Evolutionary conservation across 441 rosid species (phyloP), one percentile per base, ranked within the genome.

Genomic region (Pelargonium myrrhifolium): DNA sequence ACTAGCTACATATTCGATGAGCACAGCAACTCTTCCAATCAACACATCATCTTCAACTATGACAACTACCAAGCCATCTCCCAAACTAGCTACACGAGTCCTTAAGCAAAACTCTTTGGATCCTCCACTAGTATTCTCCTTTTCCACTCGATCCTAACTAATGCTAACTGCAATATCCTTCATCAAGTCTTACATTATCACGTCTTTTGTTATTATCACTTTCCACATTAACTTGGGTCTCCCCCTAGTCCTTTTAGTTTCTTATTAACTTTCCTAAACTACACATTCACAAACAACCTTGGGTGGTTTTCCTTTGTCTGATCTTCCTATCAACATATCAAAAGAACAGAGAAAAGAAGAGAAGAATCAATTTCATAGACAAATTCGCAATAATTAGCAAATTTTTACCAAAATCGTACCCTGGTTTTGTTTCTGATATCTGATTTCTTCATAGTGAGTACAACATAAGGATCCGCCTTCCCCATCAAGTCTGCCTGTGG

Each of bases 391-490:
- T n/a, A 17, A 43, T 14, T 28, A 4, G 60, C 26, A 39, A 22
- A 18, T 66, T 67, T 62, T 17, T 55, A 75, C n/a, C 53, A 64
- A 73, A 68, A 75, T 61, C 84, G 78, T 77, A 93, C 99, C 86
- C 97, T 84, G 22, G 97, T 87, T 83, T 88, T 92, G 79, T 74
- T 82, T 78, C 71, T 92, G n/a, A 80, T 78, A 66, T 79, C 94
- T 8, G 98, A 82, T 78, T 94, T 94, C 80, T 94, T 94, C 96
- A 94, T 79, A 0, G 77, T 81, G 63, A 94, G 90, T 65, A 89
- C 85, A 9, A 94, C 92, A 72, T 73, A 94, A 1, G 99, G 99
- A 74, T 94, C 99, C 28, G 99, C 96, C 72, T 92, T 94, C 65
- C 97, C 98, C 92, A 86, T 82, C 70, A 94, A 66, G 76, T 94